Evolutionary conservation across 495 filamentous ascomycete genomes (phyloP).

Genomic region (Penicillium egyptiacum): DNA sequence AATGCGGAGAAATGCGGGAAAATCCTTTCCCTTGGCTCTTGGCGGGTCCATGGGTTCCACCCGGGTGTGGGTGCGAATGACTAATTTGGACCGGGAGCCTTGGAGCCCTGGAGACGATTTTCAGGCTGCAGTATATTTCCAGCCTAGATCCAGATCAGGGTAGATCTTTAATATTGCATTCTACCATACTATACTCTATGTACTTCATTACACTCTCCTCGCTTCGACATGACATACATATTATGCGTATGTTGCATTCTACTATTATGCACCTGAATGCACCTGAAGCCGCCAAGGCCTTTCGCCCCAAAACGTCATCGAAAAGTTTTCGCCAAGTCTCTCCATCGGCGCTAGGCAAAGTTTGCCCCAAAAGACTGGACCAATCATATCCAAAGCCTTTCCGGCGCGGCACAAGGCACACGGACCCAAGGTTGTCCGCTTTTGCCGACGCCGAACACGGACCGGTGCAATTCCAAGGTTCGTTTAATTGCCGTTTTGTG

Average conservation of each 20-base stretch:
- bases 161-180: not conserved
- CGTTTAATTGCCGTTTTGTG: no score
- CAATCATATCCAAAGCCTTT: conserved; percentile 3
- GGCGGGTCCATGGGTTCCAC: conserved; percentile 8
- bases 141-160: no score
- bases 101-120: no score
- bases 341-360: not conserved
- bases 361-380: not conserved
- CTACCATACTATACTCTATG: not conserved
- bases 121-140: not conserved
- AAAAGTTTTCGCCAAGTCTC: conserved; percentile 13
- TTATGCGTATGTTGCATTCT: not conserved
- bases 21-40: conserved; percentile 14
- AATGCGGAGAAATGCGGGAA: conserved; percentile 6
- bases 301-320: conserved; percentile 15
- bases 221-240: conserved; percentile 3
- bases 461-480: no score
- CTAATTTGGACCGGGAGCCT: no score
- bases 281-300: conserved; percentile 9
- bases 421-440: no score
- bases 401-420: conserved; percentile 5
- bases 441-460: no score
- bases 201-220: not conserved
- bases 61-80: not conserved
- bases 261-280: not conserved